Evolutionary conservation across 352 stramenopile genomes (phyloP), one percentile per base, ranked within the genome.

Genomic region (Globisporangium alternatum): DNA sequence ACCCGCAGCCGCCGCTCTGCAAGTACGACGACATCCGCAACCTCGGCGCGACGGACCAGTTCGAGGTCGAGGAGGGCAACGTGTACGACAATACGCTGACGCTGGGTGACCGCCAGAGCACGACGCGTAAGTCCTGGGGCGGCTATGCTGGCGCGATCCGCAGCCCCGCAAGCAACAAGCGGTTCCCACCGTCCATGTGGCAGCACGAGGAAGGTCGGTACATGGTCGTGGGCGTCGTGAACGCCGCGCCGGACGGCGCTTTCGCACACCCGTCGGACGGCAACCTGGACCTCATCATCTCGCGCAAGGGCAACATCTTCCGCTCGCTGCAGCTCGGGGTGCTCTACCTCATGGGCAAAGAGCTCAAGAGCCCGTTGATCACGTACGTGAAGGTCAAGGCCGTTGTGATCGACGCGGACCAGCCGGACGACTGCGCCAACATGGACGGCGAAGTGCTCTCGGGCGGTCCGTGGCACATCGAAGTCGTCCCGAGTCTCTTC

Each of bases 401-500:
- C 19, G 78, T 91, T 19, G 75, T 86, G 49, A 79, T 94, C 43
- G 68, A 86, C 41, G 78, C 82, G 21, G 81, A 93, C 57, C 68
- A 92, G 54, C 39, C 67, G 21, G 66, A 70, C 6, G 79, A 90
- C 65, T 79, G 78, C 66, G 89, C 91, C 77, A 94, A 94, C 70
- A 94, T 91, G 55, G 85, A 94, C 63, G 85, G 85, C 31, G 85
- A 94, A 69, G 83, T 91, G 58, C 68, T 94, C 21, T 52, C 70
- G 5, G 72, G 74, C 3, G 85, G 85, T 5, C 83, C 85, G 0
- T 94, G 83, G 81, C 81, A 81, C n/a, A 91, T 91, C 75, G 85
- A 94, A 58, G 75, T 94, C 30, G 80, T 94, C 21, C 85, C 85
- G n/a, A 94, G 85, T 62, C 75, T 94, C 49, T 94, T 94, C 71